Percentiles rank a stretch among this genome's conserved stretches.
phyloP scores from a whole-genome alignment of 2,329 filamentous ascomycete genomes.

The Chaetomium olivaceum region DNA sequence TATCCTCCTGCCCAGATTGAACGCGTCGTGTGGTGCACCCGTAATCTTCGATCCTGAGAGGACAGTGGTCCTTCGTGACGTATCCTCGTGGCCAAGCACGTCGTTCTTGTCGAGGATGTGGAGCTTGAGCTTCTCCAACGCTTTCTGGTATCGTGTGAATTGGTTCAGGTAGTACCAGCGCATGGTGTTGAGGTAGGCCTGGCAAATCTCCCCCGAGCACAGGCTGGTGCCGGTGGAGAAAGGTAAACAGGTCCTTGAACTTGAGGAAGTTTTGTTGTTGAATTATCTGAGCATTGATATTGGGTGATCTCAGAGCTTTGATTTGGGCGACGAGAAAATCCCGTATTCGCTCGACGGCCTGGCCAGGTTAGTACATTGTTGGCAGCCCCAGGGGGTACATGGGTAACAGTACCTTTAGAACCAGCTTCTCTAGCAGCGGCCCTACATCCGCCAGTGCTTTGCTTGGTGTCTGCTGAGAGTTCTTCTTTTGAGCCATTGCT shows the following conservation, averaged over 20 bases:
- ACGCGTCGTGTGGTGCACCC: conserved; percentile 75
- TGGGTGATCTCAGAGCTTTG: conserved; percentile 88
- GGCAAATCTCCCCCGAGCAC: conserved; percentile 82
- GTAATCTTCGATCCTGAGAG: conserved; percentile 53
- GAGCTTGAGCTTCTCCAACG: conserved; percentile 80
- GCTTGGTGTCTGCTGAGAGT: conserved; percentile 59
- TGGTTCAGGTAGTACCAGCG: conserved; percentile 95
- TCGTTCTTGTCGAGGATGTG: conserved; percentile 82
- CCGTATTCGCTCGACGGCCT: conserved; percentile 89
- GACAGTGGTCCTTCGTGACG: conserved; percentile 62
- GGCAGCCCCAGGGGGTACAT: not conserved
- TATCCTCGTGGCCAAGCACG: conserved; percentile 76
- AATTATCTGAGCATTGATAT: conserved; percentile 95
- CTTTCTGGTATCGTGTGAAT: conserved; percentile 82
- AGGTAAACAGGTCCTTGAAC: conserved; percentile 85
- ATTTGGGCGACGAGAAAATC: conserved; percentile 95
- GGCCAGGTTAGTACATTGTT: not conserved
- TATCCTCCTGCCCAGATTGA: conserved; percentile 82
- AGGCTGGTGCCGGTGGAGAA: conserved; percentile 78
- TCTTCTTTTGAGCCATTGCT: conserved; percentile 69
- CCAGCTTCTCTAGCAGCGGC: conserved; percentile 81
- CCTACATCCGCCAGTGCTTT: conserved; percentile 82
- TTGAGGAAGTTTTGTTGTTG: conserved; percentile 89
- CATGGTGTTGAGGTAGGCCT: conserved; percentile 98
- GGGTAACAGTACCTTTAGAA: conserved; percentile 63